A percentile compares a stretch with the other conserved stretches of the same genome.
phyloP scores from a whole-genome alignment of 768 basidiomycete species.

The Russula griseocarnosa region DNA sequence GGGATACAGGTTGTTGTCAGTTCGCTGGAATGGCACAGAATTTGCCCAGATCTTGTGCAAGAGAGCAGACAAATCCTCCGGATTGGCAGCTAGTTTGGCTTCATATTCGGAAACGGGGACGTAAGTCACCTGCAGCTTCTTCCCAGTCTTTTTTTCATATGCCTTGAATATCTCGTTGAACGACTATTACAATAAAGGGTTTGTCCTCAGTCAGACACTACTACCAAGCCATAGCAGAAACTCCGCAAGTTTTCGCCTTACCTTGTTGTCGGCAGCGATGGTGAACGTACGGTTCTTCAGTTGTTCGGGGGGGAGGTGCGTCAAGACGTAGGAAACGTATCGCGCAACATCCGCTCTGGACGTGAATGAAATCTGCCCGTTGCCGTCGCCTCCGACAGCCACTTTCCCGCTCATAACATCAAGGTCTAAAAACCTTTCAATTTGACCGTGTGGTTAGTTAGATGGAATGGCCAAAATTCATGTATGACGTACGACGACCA shows the following conservation, averaged over 20 bases:
- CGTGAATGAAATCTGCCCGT: slow-evolving; percentile 26
- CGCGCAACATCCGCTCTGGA: slow-evolving; percentile 24
- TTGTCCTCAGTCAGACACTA: neutral
- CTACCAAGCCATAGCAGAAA: neutral
- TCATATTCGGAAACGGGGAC: slow-evolving; percentile 19
- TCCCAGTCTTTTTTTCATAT: slow-evolving; percentile 26
- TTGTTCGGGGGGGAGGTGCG: slow-evolving; percentile 22
- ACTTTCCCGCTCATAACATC: slow-evolving; percentile 25
- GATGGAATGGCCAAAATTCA: neutral
- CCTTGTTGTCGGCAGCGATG: slow-evolving; percentile 21
- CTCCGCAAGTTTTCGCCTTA: neutral
- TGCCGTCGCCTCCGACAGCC: slow-evolving; percentile 25
- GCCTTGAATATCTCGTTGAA: slow-evolving; percentile 27
- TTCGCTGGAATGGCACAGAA: neutral
- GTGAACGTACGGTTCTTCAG: slow-evolving; percentile 15
- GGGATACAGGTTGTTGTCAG: slow-evolving; percentile 26
- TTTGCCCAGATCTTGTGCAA: slow-evolving; percentile 20
- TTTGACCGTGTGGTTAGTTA: neutral
- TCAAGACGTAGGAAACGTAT: slow-evolving; percentile 26
- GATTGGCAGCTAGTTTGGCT: slow-evolving; percentile 13
- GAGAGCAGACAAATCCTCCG: slow-evolving; percentile 2
- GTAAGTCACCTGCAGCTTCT: slow-evolving; percentile 25
- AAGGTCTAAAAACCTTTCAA: slow-evolving; percentile 14
- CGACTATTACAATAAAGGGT: slow-evolving; percentile 6
- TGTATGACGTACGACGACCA: neutral